Conservation (phyloP, 2,329 filamentous ascomycete genomes). For the Beauveria australis region DNA sequence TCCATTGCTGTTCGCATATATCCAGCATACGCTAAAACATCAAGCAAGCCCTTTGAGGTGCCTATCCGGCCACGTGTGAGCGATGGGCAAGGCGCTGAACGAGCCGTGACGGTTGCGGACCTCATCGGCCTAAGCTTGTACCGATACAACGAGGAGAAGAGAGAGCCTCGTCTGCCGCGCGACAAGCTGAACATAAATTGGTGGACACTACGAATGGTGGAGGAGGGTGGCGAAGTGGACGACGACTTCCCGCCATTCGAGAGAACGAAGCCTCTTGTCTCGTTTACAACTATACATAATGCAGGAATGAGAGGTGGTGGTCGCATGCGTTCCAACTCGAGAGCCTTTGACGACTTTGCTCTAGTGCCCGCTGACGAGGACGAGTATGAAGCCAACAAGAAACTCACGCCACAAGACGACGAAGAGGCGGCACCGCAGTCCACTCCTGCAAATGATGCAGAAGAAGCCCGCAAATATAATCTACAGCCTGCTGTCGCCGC, state of each 20-base stretch:
- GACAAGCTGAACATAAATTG: slow-evolving; percentile 70
- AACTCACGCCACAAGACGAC: slow-evolving; percentile 57
- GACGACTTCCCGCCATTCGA: slow-evolving; percentile 76
- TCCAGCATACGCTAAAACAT: slow-evolving; percentile 58
- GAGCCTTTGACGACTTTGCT: slow-evolving; percentile 75
- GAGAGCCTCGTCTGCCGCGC: slow-evolving; percentile 55
- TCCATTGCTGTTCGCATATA: slow-evolving; percentile 73
- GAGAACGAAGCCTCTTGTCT: slow-evolving; percentile 62
- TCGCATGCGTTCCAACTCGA: slow-evolving; percentile 58
- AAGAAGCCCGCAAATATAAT: slow-evolving; percentile 19
- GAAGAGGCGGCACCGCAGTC: slow-evolving; percentile 32
- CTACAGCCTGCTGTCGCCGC: slow-evolving; percentile 23
- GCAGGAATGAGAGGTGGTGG: slow-evolving; percentile 60
- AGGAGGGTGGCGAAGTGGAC: slow-evolving; percentile 77
- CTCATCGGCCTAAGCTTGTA: slow-evolving; percentile 75
- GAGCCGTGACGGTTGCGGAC: slow-evolving; percentile 65
- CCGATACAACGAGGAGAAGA: slow-evolving; percentile 69
- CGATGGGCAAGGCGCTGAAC: slow-evolving; percentile 52
- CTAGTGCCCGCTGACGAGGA: slow-evolving; percentile 63
- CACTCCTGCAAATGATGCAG: slow-evolving; percentile 9
- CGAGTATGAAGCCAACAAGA: slow-evolving; percentile 62
- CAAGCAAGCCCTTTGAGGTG: slow-evolving; percentile 61
- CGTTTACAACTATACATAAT: slow-evolving; percentile 77
- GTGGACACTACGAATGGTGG: slow-evolving; percentile 77
- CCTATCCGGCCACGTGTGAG: slow-evolving; percentile 62